These are phyloP conservation scores for Coix lacrymajobi DNA, from an alignment of 176 grass and related monocot species.

Conservation along the genomic window DNA sequence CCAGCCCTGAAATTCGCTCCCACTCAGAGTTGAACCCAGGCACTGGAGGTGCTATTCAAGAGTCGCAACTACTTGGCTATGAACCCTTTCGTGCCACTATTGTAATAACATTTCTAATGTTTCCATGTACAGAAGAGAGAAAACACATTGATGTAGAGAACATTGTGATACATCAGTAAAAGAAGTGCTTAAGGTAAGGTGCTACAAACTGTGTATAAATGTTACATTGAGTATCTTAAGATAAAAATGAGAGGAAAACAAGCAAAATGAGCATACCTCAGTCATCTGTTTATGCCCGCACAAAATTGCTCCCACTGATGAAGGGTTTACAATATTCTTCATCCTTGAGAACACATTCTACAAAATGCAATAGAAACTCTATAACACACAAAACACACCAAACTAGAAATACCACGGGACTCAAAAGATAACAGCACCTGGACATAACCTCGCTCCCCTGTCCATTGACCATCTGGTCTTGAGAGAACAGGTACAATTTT, in stretches of 20 bases:
- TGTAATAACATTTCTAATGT: not conserved
- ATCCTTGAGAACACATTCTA: conserved; percentile 71
- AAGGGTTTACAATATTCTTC: conserved; percentile 58
- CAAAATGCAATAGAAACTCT: conserved; percentile 10
- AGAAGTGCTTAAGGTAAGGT: not conserved
- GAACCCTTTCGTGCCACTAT: too few relatives aligned
- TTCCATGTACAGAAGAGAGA: not conserved
- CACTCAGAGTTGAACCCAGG: too few relatives aligned
- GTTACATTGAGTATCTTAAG: not conserved
- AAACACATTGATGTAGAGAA: not conserved
- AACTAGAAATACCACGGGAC: not conserved
- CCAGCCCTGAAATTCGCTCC: too few relatives aligned
- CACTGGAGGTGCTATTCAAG: too few relatives aligned
- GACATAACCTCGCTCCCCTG: conserved; percentile 69
- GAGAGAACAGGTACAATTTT: conserved; percentile 78
- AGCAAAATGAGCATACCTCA: conserved; percentile 44
- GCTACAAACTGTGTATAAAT: not conserved
- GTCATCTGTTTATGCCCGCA: conserved; percentile 91
- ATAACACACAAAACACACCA: not conserved
- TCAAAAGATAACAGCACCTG: conserved; percentile 40
- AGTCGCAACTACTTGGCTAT: too few relatives aligned
- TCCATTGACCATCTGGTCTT: conserved; percentile 64
- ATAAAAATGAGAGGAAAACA: not conserved
- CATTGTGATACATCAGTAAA: not conserved
- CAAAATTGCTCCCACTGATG: conserved; percentile 61